Evolutionary conservation across 371 early-diverging fungal genomes (phyloP).

Genomic region (Paraphysoderma sedebokerense): DNA sequence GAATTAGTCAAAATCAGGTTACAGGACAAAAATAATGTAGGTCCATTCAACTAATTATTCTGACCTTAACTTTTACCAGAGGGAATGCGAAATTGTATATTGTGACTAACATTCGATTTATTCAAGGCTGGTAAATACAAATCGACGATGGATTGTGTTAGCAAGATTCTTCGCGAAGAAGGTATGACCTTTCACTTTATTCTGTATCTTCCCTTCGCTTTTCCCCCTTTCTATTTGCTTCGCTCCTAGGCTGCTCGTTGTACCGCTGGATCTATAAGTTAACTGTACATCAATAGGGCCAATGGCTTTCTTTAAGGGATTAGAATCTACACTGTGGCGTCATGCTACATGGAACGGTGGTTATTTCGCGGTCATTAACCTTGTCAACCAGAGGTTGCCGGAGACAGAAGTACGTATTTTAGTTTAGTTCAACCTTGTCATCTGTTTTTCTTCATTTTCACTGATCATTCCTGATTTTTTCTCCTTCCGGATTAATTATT

Average conservation of each 20-base stretch:
- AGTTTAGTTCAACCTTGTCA: background rate
- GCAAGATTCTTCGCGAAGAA: constrained; percentile 53
- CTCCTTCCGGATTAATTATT: background rate
- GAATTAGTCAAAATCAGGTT: constrained; percentile 92
- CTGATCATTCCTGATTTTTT: background rate
- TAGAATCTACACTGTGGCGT: constrained; percentile 89
- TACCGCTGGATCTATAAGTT: too few species aligned
- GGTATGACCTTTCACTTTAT: too few species aligned
- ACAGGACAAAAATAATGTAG: constrained; percentile 65
- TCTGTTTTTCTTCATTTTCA: background rate
- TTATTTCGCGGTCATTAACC: constrained; percentile 68
- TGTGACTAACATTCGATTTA: background rate
- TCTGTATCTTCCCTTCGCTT: too few species aligned
- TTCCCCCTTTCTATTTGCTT: too few species aligned
- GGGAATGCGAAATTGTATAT: too few species aligned
- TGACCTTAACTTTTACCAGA: too few species aligned
- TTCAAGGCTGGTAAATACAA: constrained; percentile 61
- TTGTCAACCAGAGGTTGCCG: constrained; percentile 17
- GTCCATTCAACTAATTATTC: too few species aligned
- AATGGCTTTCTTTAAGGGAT: constrained; percentile 74
- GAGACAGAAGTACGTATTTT: constrained; percentile 2
- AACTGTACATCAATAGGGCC: too few species aligned
- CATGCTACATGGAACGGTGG: constrained; percentile 76
- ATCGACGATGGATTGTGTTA: constrained; percentile 50
- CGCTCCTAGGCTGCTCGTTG: too few species aligned